Evolutionary conservation across 164 flowering plant species (phyloP).

Genomic region (Stephania japonica): DNA sequence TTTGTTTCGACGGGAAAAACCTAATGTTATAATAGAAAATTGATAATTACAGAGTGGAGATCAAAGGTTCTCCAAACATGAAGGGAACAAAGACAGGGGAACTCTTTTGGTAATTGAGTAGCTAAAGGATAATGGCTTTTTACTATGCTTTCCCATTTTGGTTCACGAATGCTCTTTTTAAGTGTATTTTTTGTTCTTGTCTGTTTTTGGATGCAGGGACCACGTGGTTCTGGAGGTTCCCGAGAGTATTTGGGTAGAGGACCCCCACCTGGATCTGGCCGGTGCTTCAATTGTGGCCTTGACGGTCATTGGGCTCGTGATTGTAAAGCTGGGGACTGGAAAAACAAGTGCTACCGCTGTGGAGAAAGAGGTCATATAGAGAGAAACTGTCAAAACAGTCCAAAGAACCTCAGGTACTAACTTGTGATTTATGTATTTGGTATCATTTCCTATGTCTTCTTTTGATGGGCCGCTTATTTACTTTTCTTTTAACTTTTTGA

Average conservation of each 20-base stretch:
- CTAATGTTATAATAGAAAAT: too few species aligned
- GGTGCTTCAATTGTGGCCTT: conserved; percentile 93
- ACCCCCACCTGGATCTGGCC: conserved; percentile 93
- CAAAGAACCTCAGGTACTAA: conserved; percentile 55
- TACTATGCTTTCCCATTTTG: too few species aligned
- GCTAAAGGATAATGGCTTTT: too few species aligned
- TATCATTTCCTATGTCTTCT: neutral
- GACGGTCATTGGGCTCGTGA: conserved; percentile 99
- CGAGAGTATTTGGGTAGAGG: conserved; percentile 70
- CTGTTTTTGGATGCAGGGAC: conserved; percentile 21
- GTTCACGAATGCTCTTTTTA: too few species aligned
- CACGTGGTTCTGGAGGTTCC: conserved; percentile 29
- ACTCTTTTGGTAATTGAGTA: too few species aligned
- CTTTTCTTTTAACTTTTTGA: neutral
- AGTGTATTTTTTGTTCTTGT: neutral
- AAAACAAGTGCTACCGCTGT: conserved; percentile 93
- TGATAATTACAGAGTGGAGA: too few species aligned
- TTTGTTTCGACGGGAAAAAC: too few species aligned
- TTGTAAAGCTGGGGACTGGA: conserved; percentile 99
- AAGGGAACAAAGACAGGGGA: too few species aligned
- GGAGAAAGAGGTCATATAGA: conserved; percentile 89
- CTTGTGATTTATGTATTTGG: neutral
- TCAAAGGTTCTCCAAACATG: too few species aligned
- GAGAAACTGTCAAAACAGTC: conserved; percentile 85
- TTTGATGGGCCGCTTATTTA: neutral